A percentile compares a stretch with the other conserved stretches of the same genome.
phyloP scores from a whole-genome alignment of 2,329 filamentous ascomycete species.

The Neopestalotiopsis clavispora region DNA sequence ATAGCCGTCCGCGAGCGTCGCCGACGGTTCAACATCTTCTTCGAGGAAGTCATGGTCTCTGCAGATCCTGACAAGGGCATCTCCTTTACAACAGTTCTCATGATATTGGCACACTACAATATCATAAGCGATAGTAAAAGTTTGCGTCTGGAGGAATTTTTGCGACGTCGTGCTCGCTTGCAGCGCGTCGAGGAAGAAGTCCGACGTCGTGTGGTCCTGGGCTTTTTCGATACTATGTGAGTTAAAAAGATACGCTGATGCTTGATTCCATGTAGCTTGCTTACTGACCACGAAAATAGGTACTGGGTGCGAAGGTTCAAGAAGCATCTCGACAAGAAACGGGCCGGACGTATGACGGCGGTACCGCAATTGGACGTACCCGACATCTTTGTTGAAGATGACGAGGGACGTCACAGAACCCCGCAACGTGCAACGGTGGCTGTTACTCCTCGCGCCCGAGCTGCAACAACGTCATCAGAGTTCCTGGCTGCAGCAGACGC shows the following conservation, averaged over 20 bases:
- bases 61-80: conserved; percentile 90
- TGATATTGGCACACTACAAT: conserved; percentile 98
- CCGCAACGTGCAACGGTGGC: conserved; percentile 36
- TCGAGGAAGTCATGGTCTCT: conserved; percentile 93
- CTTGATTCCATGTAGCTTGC: not conserved
- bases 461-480: conserved; percentile 29
- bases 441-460: conserved; percentile 25
- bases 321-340: conserved; percentile 73
- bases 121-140: conserved; percentile 98
- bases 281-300: conserved; percentile 39
- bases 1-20: conserved; percentile 75
- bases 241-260: conserved; percentile 30
- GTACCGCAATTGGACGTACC: conserved; percentile 84
- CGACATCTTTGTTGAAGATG: conserved; percentile 88
- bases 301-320: conserved; percentile 87
- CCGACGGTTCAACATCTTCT: conserved; percentile 89
- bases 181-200: conserved; percentile 96
- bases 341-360: conserved; percentile 74
- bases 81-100: conserved; percentile 87
- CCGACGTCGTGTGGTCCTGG: conserved; percentile 84
- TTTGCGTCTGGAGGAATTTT: conserved; percentile 90
- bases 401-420: conserved; percentile 52
- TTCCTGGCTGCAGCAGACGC: conserved; percentile 43
- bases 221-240: conserved; percentile 92
- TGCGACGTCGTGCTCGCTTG: conserved; percentile 85